phyloP scores from a whole-genome alignment of 306 rosid genomes.

The Lotus japonicus region DNA sequence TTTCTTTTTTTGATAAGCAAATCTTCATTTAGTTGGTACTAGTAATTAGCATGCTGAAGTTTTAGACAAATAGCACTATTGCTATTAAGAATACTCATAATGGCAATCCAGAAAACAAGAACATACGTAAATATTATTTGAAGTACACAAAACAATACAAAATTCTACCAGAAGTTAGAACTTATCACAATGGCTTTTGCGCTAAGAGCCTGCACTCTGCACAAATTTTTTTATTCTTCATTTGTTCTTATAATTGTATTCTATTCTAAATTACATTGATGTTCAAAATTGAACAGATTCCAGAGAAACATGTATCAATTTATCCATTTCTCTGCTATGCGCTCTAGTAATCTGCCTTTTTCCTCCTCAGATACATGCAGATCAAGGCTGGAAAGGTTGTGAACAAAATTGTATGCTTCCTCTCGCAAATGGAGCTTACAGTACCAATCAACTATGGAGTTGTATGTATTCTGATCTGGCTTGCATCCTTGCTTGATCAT shows the following conservation, averaged over 20 bases:
- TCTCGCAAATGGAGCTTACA: slow-evolving; percentile 50
- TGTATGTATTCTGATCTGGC: slow-evolving; percentile 64
- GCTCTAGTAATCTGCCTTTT: slow-evolving; percentile 44
- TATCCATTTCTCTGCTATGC: slow-evolving; percentile 51
- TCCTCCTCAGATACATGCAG: slow-evolving; percentile 41
- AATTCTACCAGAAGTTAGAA: background rate
- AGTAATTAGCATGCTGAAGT: background rate
- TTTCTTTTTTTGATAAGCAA: too few relatives aligned
- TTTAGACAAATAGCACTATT: background rate
- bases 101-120: background rate
- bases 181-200: background rate
- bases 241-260: background rate
- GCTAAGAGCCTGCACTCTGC: background rate
- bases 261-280: background rate
- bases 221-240: background rate
- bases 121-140: background rate
- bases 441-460: slow-evolving; percentile 60
- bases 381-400: slow-evolving; percentile 47
- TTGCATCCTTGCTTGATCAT: slow-evolving; percentile 74
- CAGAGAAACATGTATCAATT: slow-evolving; percentile 2
- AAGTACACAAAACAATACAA: background rate
- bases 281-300: background rate
- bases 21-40: too few relatives aligned
- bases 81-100: background rate
- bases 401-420: slow-evolving; percentile 46